These are phyloP conservation scores for Phoma herbarum DNA, from an alignment of 2,329 filamentous ascomycete species.

Conservation along the genomic window DNA sequence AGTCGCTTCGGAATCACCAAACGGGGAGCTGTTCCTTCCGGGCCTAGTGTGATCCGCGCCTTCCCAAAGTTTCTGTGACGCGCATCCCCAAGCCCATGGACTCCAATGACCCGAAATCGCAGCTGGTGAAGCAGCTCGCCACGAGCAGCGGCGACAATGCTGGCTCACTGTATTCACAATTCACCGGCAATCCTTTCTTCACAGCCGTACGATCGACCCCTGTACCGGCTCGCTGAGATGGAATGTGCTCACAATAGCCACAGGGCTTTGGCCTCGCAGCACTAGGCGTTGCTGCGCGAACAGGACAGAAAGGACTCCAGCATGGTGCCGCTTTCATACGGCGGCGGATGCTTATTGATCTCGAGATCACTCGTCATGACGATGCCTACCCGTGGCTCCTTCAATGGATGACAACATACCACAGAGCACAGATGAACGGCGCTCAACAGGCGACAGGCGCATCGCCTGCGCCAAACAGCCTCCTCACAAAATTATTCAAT, in stretches of 20 bases:
- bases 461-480: slow-evolving; percentile 41
- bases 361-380: slow-evolving; percentile 95
- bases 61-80: slow-evolving; percentile 19
- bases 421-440: slow-evolving; percentile 66
- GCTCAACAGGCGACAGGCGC: slow-evolving; percentile 34
- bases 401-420: slow-evolving; percentile 89
- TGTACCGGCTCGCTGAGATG: slow-evolving; percentile 53
- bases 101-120: slow-evolving; percentile 48
- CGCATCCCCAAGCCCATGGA: slow-evolving; percentile 40
- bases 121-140: slow-evolving; percentile 50
- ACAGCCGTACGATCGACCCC: slow-evolving; percentile 58
- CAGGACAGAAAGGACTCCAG: slow-evolving; percentile 80
- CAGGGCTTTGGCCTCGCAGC: slow-evolving; percentile 89
- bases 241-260: slow-evolving; percentile 43
- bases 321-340: slow-evolving; percentile 77
- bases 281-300: slow-evolving; percentile 80
- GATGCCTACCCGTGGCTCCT: slow-evolving; percentile 94
- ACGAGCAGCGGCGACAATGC: slow-evolving; percentile 43
- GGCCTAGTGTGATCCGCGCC: slow-evolving; percentile 30
- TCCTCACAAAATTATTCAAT: slow-evolving; percentile 64
- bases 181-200: slow-evolving; percentile 63
- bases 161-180: slow-evolving; percentile 55
- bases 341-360: slow-evolving; percentile 87
- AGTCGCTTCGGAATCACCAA: background rate
- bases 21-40: slow-evolving; percentile 12